Evolutionary conservation across 768 basidiomycete genomes (phyloP).

Genomic region (Trametes cingulata): DNA sequence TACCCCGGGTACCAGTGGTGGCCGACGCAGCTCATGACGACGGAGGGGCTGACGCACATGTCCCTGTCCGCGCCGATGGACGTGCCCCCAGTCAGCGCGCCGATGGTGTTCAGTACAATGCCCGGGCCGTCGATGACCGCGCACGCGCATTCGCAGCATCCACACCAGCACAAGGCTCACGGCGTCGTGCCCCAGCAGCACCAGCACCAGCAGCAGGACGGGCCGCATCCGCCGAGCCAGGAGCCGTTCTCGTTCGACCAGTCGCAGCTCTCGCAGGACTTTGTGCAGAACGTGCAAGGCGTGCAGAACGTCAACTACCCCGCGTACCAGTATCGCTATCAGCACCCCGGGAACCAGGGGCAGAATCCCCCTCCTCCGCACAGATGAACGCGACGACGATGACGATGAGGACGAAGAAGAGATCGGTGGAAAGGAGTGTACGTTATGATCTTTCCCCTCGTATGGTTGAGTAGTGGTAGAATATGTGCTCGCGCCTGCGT

Average conservation of each 20-base stretch:
- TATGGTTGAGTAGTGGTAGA: neutral
- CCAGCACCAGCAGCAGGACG: neutral
- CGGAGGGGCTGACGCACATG: constrained; percentile 13
- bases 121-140: constrained; percentile 19
- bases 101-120: constrained; percentile 8
- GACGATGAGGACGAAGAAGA: neutral
- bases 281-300: constrained; percentile 19
- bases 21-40: constrained; percentile 23
- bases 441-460: neutral
- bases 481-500: too few relatives aligned
- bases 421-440: neutral
- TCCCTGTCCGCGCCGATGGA: constrained; percentile 18
- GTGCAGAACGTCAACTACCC: constrained; percentile 23
- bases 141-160: constrained; percentile 19
- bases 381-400: neutral
- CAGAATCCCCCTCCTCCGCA: neutral
- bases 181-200: neutral
- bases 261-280: constrained; percentile 21
- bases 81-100: constrained; percentile 8
- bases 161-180: constrained; percentile 10
- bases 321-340: constrained; percentile 4
- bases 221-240: constrained; percentile 6
- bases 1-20: constrained; percentile 32
- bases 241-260: constrained; percentile 27
- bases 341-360: constrained; percentile 1